phyloP scores from a whole-genome alignment of 495 filamentous ascomycete species.

The Penicillium cosmopolitanum region DNA sequence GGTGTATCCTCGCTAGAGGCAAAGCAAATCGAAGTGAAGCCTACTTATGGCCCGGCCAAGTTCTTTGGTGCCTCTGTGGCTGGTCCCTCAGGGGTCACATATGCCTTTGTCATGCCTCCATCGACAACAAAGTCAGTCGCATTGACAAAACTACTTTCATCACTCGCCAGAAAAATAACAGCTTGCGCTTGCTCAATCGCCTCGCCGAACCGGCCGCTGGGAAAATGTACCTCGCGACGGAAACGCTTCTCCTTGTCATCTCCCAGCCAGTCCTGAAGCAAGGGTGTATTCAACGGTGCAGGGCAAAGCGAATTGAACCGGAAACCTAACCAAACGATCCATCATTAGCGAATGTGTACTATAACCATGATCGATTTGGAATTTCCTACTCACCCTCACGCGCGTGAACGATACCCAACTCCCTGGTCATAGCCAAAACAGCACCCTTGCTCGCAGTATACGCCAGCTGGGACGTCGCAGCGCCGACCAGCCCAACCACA shows the following conservation, averaged over 20 bases:
- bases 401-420: slow-evolving; percentile 82
- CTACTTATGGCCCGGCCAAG: slow-evolving; percentile 28
- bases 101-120: slow-evolving; percentile 86
- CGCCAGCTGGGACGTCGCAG: slow-evolving; percentile 91
- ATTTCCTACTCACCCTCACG: slow-evolving; percentile 57
- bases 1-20: too few species aligned
- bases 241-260: slow-evolving; percentile 82
- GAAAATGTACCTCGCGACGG: slow-evolving; percentile 93
- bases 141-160: slow-evolving; percentile 93
- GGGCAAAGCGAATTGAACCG: slow-evolving; percentile 93
- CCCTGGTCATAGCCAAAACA: slow-evolving; percentile 82
- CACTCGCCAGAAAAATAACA: slow-evolving; percentile 90
- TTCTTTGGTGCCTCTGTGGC: slow-evolving; percentile 71
- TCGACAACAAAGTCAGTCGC: slow-evolving; percentile 95
- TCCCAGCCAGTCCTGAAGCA: slow-evolving; percentile 96
- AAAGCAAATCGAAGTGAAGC: too few species aligned
- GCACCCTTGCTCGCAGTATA: slow-evolving; percentile 97
- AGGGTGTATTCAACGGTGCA: slow-evolving; percentile 81
- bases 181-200: slow-evolving; percentile 94
- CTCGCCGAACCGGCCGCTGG: slow-evolving; percentile 92
- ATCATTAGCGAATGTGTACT: background rate
- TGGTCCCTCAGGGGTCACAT: slow-evolving; percentile 85
- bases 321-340: slow-evolving; percentile 47
- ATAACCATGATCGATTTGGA: too few species aligned
- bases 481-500: slow-evolving; percentile 89